Evolutionary conservation across 352 stramenopile species (phyloP), one percentile per base, ranked within the genome.

Genomic region (Phytophthora aleatoria): DNA sequence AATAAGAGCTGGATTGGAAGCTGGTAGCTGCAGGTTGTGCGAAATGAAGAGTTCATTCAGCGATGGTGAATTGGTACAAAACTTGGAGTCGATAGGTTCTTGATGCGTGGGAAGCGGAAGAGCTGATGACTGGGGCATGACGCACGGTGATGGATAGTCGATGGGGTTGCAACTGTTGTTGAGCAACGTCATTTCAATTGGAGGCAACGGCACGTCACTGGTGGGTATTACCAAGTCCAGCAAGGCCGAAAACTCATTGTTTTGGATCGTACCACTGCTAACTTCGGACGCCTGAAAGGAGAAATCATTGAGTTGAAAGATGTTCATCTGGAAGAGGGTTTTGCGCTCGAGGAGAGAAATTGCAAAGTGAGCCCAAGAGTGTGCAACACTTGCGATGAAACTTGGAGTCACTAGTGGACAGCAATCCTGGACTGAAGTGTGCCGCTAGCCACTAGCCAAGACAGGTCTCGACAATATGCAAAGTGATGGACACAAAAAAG

Each of bases 221-320:
- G 35, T 31, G 27, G 65, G 63, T 47, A 74, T 64, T 8, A 77
- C 61, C 35, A 77, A 61, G 20, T 77, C 26, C 13, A 77, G 50
- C n/a, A 74, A 50, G 2, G 57, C 43, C 1, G 39, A 41, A 16
- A 69, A 24, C 5, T 77, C 57, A 44, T n/a, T 56, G 26, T 15
- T 50, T 9, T 43, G 43, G 16, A 64, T 26, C 11, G 31, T 42
- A 7, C 3, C 38, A 57, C 42, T 44, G 5, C 16, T 20, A 15
- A 53, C 39, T 5, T 59, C 26, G 15, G 27, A 9, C 42, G 44
- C 43, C 26, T 47, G 35, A 44, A 50, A 24, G 2, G 35, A 16
- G 50, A 51, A 43, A 41, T 13, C 26, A 36, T 15, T 39, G 4
- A 58, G 55, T 0, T 66, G 61, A 58, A 57, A 61, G 41, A 64